Evolutionary conservation across 148 eudicot species (phyloP).

Genomic region (Rhododendron kiyosumense): DNA sequence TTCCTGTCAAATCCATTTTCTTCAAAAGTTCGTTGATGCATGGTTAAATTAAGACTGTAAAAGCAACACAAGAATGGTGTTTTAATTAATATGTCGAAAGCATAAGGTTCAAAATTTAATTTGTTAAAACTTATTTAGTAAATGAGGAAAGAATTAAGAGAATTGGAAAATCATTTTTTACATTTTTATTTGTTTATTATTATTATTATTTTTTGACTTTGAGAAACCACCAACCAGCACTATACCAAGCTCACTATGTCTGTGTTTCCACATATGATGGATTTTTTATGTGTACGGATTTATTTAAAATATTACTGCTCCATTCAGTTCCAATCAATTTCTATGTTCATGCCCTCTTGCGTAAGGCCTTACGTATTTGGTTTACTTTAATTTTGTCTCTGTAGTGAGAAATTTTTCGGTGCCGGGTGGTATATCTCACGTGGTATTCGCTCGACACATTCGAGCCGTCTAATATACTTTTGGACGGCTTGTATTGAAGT

Average conservation of each 20-base stretch:
- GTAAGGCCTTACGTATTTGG: not conserved
- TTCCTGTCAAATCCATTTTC: not conserved
- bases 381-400: not conserved
- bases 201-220: not conserved
- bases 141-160: no score
- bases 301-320: not conserved
- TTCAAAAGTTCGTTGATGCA: no score
- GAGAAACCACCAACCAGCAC: not conserved
- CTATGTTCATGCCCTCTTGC: not conserved
- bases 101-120: no score
- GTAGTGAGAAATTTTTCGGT: no score
- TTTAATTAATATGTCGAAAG: no score
- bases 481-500: no score
- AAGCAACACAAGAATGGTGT: not conserved
- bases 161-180: no score
- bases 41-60: not conserved
- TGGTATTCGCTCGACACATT: no score
- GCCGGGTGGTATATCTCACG: no score
- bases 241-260: not conserved
- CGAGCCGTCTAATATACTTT: no score
- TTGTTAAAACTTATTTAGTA: no score
- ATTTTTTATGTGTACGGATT: not conserved
- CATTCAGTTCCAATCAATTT: not conserved
- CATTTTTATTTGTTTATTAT: not conserved
- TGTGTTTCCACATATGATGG: not conserved